These are phyloP conservation scores for Metschnikowia cubensis DNA, from an alignment of 805 yeast genomes.

Conservation along the genomic window DNA sequence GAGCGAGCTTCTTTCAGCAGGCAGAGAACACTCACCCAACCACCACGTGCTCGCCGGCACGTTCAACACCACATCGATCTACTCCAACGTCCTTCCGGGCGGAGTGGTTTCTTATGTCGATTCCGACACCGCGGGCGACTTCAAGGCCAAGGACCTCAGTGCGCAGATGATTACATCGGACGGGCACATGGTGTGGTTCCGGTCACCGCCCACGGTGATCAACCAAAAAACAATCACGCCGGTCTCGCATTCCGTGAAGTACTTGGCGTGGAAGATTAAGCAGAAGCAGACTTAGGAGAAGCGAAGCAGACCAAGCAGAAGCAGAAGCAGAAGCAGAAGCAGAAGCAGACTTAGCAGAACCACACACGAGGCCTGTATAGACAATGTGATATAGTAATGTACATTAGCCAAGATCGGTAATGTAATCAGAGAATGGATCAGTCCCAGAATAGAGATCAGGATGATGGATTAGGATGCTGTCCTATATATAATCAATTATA, in stretches of 20 bases:
- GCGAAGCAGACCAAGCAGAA: no score
- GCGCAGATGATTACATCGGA: constrained; percentile 14
- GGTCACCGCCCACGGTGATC: constrained; percentile 58
- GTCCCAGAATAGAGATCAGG: no score
- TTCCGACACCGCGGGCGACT: constrained; percentile 6
- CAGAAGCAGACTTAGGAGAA: background rate
- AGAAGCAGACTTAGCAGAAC: background rate
- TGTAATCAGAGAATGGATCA: no score
- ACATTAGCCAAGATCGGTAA: background rate
- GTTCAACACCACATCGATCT: constrained; percentile 31
- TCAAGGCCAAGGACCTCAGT: constrained; percentile 8
- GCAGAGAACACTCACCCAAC: constrained; percentile 12
- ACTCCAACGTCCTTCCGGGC: constrained; percentile 35
- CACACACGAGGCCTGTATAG: background rate
- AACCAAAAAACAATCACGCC: constrained; percentile 26
- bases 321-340: background rate
- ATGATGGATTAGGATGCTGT: no score
- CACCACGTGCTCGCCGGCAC: constrained; percentile 11
- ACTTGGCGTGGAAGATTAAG: constrained; percentile 45
- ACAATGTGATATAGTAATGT: constrained; percentile 2
- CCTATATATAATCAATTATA: no score
- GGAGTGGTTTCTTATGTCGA: constrained; percentile 37
- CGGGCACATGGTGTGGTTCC: constrained; percentile 49
- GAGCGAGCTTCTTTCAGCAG: constrained; percentile 12
- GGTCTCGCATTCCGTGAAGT: constrained; percentile 70